These are phyloP conservation scores for Apostasia shenzhenica DNA, from an alignment of 106 monocot species.

Conservation along the genomic window DNA sequence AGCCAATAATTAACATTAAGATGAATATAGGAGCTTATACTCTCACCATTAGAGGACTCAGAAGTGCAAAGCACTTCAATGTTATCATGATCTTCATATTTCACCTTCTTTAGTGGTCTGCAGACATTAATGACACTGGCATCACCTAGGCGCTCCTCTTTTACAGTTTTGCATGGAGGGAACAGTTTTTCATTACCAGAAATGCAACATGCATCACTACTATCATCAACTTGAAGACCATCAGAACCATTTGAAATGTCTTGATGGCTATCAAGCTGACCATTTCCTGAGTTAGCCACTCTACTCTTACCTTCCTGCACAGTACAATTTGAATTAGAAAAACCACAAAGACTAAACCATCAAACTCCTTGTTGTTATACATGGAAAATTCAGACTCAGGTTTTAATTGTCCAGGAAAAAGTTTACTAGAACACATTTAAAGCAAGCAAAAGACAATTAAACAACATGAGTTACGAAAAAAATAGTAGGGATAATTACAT, in stretches of 20 bases:
- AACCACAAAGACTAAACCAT: slow-evolving; percentile 5
- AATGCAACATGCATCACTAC: not conserved
- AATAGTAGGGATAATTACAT: too few species aligned
- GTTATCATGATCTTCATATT: slow-evolving; percentile 23
- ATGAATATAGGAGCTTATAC: not conserved
- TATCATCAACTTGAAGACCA: slow-evolving; percentile 16
- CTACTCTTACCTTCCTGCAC: slow-evolving; percentile 41
- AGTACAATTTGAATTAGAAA: not conserved
- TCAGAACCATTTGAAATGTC: slow-evolving; percentile 18
- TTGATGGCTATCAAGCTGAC: slow-evolving; percentile 23
- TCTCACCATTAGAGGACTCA: slow-evolving; percentile 29
- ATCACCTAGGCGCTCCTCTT: slow-evolving; percentile 31
- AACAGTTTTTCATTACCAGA: not conserved
- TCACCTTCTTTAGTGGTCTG: slow-evolving; percentile 64
- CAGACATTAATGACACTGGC: slow-evolving; percentile 19
- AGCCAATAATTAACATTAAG: not conserved
- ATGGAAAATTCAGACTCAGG: too few species aligned
- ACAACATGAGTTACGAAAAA: too few species aligned
- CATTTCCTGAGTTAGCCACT: slow-evolving; percentile 18
- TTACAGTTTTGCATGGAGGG: slow-evolving; percentile 8
- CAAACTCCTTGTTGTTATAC: not conserved
- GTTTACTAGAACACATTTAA: too few species aligned
- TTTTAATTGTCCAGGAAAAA: too few species aligned
- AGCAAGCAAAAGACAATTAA: too few species aligned
- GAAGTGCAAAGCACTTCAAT: slow-evolving; percentile 10